Evolutionary conservation across 139 green algal species (phyloP).

Genomic region (Volvox africanus): DNA sequence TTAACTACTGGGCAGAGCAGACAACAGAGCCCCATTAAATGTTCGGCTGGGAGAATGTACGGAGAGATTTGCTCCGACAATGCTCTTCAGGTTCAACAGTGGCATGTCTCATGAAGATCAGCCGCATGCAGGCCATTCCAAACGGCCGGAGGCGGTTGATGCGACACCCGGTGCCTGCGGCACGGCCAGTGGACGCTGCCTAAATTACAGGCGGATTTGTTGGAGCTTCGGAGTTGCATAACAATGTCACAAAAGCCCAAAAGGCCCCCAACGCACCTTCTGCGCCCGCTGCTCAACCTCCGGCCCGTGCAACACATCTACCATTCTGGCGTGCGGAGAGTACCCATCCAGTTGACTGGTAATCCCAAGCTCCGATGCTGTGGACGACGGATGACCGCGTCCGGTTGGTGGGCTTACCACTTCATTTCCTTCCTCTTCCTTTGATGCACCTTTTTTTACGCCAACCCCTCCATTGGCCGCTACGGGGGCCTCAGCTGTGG

Average conservation of each 20-base stretch:
- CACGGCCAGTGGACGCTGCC: too few relatives aligned
- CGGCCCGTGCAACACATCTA: slow-evolving; percentile 18
- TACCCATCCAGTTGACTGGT: background rate
- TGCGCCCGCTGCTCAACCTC: background rate
- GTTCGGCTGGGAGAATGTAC: too few relatives aligned
- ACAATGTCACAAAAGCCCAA: background rate
- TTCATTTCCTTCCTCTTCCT: background rate
- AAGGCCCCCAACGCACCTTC: background rate
- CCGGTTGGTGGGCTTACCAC: background rate
- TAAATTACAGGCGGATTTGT: too few relatives aligned
- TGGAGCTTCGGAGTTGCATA: too few relatives aligned
- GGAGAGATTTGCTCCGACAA: too few relatives aligned
- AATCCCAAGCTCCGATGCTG: background rate
- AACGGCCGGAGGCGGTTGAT: too few relatives aligned
- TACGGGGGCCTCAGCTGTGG: background rate
- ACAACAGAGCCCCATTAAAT: too few relatives aligned
- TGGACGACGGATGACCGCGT: background rate
- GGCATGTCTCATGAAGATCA: too few relatives aligned
- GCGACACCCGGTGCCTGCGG: too few relatives aligned
- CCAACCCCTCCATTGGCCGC: background rate
- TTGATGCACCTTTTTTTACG: background rate
- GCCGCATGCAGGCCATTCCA: too few relatives aligned
- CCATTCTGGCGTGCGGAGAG: slow-evolving; percentile 31
- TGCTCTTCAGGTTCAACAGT: too few relatives aligned
- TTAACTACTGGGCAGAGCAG: too few relatives aligned